Percentiles rank a stretch among this genome's conserved stretches.
phyloP scores from a whole-genome alignment of 2,329 filamentous ascomycete genomes.

The Cercospora sp. region DNA sequence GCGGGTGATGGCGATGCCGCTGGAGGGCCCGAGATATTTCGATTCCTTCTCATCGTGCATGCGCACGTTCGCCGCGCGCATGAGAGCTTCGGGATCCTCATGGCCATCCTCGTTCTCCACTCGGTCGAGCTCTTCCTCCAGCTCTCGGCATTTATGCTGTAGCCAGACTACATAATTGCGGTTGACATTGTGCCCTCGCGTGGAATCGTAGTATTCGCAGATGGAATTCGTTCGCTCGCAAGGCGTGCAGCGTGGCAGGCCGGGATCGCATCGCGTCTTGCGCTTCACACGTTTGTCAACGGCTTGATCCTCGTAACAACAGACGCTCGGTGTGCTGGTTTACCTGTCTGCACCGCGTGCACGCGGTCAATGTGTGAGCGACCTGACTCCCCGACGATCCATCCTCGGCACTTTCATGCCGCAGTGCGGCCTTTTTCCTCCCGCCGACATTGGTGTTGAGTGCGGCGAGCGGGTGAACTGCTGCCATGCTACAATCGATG shows the following conservation, averaged over 20 bases:
- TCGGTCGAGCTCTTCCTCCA: constrained; percentile 78
- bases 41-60: constrained; percentile 84
- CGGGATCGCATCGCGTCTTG: constrained; percentile 94
- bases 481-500: constrained; percentile 10
- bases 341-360: constrained; percentile 77
- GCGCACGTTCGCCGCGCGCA: constrained; percentile 81
- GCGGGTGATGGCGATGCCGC: constrained; percentile 91
- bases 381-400: constrained; percentile 58
- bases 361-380: constrained; percentile 77
- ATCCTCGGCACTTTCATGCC: constrained; percentile 23
- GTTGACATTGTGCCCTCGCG: constrained; percentile 81
- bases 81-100: constrained; percentile 75
- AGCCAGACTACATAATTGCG: constrained; percentile 90
- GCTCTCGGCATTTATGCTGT: constrained; percentile 77
- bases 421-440: constrained; percentile 33
- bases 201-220: constrained; percentile 94
- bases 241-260: constrained; percentile 83
- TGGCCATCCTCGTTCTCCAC: constrained; percentile 75
- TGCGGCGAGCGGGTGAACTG: constrained; percentile 12
- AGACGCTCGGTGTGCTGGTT: constrained; percentile 12
- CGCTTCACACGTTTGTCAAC: constrained; percentile 57
- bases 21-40: constrained; percentile 88
- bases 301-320: background rate
- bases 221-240: constrained; percentile 88
- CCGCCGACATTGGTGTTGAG: constrained; percentile 18